These are phyloP conservation scores for Rhamnella rubrinervis DNA, from an alignment of 331 rosid genomes.

Conservation along the genomic window DNA sequence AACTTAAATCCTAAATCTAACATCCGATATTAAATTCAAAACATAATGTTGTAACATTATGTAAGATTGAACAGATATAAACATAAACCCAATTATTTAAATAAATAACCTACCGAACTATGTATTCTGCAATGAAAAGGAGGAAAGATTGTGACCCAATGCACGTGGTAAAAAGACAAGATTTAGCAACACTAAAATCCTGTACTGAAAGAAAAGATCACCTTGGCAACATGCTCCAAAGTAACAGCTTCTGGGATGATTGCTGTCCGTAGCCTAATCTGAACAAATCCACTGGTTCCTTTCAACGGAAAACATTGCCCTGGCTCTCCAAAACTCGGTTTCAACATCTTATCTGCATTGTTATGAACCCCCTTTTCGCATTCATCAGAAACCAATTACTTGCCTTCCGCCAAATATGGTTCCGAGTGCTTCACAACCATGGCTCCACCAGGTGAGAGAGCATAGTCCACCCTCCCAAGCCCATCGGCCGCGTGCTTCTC, in stretches of 20 bases:
- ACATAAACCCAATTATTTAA: neutral
- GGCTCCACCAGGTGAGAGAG: slow-evolving; percentile 67
- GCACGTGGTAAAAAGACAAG: neutral
- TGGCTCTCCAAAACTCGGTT: slow-evolving; percentile 93
- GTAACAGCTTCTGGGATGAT: slow-evolving; percentile 86
- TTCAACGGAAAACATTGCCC: slow-evolving; percentile 92
- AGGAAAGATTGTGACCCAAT: neutral
- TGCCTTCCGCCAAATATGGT: slow-evolving; percentile 37
- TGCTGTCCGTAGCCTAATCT: slow-evolving; percentile 70
- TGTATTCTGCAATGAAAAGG: neutral
- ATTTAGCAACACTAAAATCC: neutral
- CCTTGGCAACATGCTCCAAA: slow-evolving; percentile 93
- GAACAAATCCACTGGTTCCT: slow-evolving; percentile 76
- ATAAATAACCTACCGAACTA: neutral
- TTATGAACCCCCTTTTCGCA: slow-evolving; percentile 40
- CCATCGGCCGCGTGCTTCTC: slow-evolving; percentile 94
- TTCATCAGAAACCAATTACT: slow-evolving; percentile 44
- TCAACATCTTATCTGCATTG: slow-evolving; percentile 74
- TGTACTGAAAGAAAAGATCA: slow-evolving; percentile 19
- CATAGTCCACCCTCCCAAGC: slow-evolving; percentile 82
- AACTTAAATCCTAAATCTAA: too few relatives aligned
- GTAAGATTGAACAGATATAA: neutral
- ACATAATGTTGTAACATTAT: neutral
- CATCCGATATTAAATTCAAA: too few relatives aligned
- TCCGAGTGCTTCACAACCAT: slow-evolving; percentile 71